Conservation (phyloP, 2,329 filamentous ascomycete genomes). For the Karstenula rhodostoma region DNA sequence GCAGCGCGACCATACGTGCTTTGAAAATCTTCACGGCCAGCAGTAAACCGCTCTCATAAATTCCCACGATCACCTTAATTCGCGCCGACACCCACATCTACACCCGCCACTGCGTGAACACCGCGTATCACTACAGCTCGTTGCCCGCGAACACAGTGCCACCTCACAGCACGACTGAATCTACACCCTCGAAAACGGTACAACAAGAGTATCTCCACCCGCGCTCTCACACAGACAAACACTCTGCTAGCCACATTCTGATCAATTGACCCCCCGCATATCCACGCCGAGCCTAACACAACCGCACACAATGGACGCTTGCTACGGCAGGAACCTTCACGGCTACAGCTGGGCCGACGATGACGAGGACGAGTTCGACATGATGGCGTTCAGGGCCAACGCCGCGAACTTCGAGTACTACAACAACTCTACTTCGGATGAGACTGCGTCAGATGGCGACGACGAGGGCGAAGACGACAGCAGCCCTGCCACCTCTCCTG, state of each 20-base stretch:
- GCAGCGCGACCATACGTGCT: too few relatives aligned
- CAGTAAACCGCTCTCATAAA: too few relatives aligned
- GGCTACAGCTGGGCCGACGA: conserved; percentile 5
- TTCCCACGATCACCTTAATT: too few relatives aligned
- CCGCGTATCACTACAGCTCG: too few relatives aligned
- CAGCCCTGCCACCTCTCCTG: too few relatives aligned
- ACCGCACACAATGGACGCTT: not conserved
- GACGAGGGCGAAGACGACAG: not conserved
- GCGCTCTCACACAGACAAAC: not conserved
- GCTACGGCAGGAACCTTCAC: not conserved
- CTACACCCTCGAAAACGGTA: not conserved
- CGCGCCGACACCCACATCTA: too few relatives aligned
- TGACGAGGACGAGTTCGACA: conserved; percentile 5
- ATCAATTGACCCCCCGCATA: not conserved
- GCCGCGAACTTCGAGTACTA: not conserved
- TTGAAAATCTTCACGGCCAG: too few relatives aligned
- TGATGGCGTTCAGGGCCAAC: not conserved
- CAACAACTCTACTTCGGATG: not conserved
- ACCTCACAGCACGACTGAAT: not conserved
- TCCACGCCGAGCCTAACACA: not conserved
- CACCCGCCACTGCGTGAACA: too few relatives aligned
- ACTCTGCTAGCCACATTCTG: not conserved
- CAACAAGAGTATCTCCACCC: not conserved
- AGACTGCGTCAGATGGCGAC: not conserved
- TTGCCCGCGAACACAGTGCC: not conserved